phyloP scores from a whole-genome alignment of 2,329 filamentous ascomycete genomes.

The Cladosporium sp. region DNA sequence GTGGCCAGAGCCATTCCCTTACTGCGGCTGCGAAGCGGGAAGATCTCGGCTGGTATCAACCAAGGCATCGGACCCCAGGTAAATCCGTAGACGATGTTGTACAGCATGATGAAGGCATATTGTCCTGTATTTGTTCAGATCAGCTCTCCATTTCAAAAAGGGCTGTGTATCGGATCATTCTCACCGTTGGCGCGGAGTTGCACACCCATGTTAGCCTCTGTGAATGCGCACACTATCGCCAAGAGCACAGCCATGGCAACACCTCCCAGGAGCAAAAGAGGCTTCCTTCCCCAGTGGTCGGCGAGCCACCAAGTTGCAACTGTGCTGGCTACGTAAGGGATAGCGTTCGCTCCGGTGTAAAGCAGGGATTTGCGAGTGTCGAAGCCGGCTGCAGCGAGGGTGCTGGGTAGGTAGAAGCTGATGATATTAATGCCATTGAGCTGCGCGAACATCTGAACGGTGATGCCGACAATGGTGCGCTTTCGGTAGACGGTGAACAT shows the following conservation, averaged over 20 bases:
- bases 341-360: slow-evolving; percentile 91
- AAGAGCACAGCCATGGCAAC: slow-evolving; percentile 81
- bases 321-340: slow-evolving; percentile 83
- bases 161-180: background rate
- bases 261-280: slow-evolving; percentile 81
- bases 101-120: slow-evolving; percentile 90
- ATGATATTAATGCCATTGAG: slow-evolving; percentile 92
- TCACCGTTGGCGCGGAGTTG: slow-evolving; percentile 60
- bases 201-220: slow-evolving; percentile 67
- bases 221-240: slow-evolving; percentile 85
- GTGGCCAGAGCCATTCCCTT: slow-evolving; percentile 94
- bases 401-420: slow-evolving; percentile 84
- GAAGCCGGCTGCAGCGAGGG: slow-evolving; percentile 77
- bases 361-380: slow-evolving; percentile 78
- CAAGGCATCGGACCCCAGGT: slow-evolving; percentile 94
- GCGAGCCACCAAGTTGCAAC: slow-evolving; percentile 95
- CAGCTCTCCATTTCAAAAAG: background rate
- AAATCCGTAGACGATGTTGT: slow-evolving; percentile 91
- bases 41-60: slow-evolving; percentile 92
- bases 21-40: slow-evolving; percentile 87
- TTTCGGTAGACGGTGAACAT: slow-evolving; percentile 90
- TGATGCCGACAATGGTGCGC: slow-evolving; percentile 95
- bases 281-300: slow-evolving; percentile 79
- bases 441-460: slow-evolving; percentile 85
- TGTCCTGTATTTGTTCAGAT: slow-evolving; percentile 49